Evolutionary conservation across 2,329 filamentous ascomycete genomes (phyloP).

Genomic region (Fusarium decemcellulare): DNA sequence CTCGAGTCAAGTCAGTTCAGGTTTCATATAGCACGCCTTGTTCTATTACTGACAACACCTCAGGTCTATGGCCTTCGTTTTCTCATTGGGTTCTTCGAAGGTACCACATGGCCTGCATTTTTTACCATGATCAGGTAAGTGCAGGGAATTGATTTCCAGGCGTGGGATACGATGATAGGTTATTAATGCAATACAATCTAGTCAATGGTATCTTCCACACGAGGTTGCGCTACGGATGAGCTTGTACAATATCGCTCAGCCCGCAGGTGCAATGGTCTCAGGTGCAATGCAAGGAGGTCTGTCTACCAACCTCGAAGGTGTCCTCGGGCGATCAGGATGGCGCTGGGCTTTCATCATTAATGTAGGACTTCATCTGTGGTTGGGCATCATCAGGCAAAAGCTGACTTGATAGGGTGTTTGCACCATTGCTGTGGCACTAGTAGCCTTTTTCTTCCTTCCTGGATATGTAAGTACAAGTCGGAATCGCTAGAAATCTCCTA

Average conservation of each 20-base stretch:
- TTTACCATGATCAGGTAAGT: constrained; percentile 27
- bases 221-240: constrained; percentile 24
- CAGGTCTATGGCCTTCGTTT: constrained; percentile 22
- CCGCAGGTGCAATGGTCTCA: constrained; percentile 24
- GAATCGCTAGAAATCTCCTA: not conserved
- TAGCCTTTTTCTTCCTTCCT: not conserved
- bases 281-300: constrained; percentile 24
- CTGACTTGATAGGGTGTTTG: not conserved
- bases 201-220: constrained; percentile 17
- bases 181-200: not conserved
- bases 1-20: not conserved
- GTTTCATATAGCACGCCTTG: not conserved
- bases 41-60: not conserved
- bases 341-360: constrained; percentile 31
- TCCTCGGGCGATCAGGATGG: constrained; percentile 22
- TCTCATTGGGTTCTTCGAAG: constrained; percentile 23
- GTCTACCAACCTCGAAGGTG: constrained; percentile 18
- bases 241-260: constrained; percentile 26
- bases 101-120: constrained; percentile 26
- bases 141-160: too few species aligned
- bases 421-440: not conserved
- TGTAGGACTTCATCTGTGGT: not conserved
- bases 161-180: too few species aligned
- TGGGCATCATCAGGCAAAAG: too few species aligned
- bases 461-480: not conserved